Conservation (phyloP, 257 asterid genomes). For the Lantana camara region DNA sequence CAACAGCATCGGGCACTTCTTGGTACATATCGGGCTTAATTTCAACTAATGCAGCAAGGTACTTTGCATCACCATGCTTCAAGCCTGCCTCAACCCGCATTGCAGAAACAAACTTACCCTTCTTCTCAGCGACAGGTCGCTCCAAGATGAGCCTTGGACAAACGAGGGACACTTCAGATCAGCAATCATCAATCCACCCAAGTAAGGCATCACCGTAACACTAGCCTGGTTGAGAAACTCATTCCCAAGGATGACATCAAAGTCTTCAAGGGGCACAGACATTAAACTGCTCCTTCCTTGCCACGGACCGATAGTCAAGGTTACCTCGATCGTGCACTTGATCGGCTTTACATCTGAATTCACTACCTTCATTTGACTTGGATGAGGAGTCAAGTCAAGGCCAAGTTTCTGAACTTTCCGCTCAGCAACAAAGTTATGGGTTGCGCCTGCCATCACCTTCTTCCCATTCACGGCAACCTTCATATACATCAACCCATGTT, state of each 20-base stretch:
- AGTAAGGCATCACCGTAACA: no score
- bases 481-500: neutral
- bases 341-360: neutral
- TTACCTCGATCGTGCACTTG: neutral
- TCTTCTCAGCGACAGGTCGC: neutral
- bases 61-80: neutral
- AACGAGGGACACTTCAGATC: neutral
- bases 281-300: neutral
- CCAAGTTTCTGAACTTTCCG: neutral
- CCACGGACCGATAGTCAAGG: neutral
- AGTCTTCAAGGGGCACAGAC: neutral
- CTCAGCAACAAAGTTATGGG: no score
- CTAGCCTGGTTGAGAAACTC: no score
- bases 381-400: neutral
- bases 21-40: neutral
- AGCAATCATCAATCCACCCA: no score
- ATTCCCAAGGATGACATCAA: no score
- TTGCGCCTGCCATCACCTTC: neutral
- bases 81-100: no score
- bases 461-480: neutral
- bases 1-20: neutral
- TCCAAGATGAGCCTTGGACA: neutral
- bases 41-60: neutral
- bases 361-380: neutral
- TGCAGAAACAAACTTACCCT: no score